Conservation (phyloP, 208 protist genomes). For the Trypanosoma cruzi region DNA sequence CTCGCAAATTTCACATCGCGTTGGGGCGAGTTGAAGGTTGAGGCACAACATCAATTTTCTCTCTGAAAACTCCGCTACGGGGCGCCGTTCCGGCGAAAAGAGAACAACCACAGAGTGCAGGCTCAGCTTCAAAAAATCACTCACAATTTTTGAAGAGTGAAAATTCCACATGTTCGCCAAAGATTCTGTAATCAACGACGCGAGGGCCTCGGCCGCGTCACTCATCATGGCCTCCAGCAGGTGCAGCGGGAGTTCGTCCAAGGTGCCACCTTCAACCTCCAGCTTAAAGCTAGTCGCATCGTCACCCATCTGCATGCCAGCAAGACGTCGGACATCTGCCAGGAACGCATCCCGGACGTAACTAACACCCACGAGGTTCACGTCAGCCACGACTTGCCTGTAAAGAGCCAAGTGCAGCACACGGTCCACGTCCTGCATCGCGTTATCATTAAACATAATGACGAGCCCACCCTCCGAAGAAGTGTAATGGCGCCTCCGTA, state of each 20-base stretch:
- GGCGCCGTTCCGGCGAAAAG: conserved; percentile 53
- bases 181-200: conserved; percentile 21
- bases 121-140: conserved; percentile 39
- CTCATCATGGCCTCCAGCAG: conserved; percentile 49
- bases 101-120: conserved; percentile 62
- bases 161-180: conserved; percentile 33
- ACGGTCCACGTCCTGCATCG: conserved; percentile 41
- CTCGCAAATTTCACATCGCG: conserved; percentile 42
- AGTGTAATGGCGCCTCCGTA: neutral
- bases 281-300: conserved; percentile 53
- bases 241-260: conserved; percentile 55
- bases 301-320: neutral
- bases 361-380: conserved; percentile 63
- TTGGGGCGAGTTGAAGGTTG: conserved; percentile 37
- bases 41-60: conserved; percentile 83
- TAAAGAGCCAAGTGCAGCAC: conserved; percentile 43
- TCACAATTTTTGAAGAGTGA: conserved; percentile 57
- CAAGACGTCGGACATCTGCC: neutral
- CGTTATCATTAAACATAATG: conserved; percentile 55
- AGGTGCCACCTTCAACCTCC: conserved; percentile 53
- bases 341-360: conserved; percentile 62
- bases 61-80: conserved; percentile 47
- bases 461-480: conserved; percentile 4
- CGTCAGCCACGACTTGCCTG: conserved; percentile 47
- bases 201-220: conserved; percentile 37